A percentile compares a stretch with the other conserved stretches of the same genome.
Conservation (phyloP, 768 basidiomycete species). For the Porphyrellus cyaneotinctus region DNA sequence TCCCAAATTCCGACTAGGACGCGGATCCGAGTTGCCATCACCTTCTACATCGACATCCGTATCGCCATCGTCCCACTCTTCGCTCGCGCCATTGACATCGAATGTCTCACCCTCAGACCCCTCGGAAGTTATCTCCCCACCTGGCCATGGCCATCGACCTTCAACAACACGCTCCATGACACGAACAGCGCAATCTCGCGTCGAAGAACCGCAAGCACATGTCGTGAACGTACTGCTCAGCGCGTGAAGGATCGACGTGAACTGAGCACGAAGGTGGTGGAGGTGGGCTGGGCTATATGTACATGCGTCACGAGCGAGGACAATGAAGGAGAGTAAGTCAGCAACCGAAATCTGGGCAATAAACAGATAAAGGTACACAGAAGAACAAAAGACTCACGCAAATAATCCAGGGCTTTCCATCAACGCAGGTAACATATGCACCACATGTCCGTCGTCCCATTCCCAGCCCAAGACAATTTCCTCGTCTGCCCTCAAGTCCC, state of each 20-base stretch:
- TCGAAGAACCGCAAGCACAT: constrained; percentile 65
- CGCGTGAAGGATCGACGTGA: constrained; percentile 66
- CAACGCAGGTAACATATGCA: constrained; percentile 72
- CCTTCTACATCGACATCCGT: constrained; percentile 26
- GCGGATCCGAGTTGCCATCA: constrained; percentile 9
- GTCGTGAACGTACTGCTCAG: constrained; percentile 69
- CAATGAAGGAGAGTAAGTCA: constrained; percentile 3
- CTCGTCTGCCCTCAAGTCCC: constrained; percentile 71
- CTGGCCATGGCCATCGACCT: constrained; percentile 30
- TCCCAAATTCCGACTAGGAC: constrained; percentile 9
- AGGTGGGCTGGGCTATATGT: constrained; percentile 43
- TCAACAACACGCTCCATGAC: constrained; percentile 67
- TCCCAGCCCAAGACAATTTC: constrained; percentile 93
- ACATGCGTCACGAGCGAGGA: not conserved
- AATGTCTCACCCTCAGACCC: constrained; percentile 21
- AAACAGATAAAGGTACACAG: not conserved
- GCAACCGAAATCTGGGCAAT: not conserved
- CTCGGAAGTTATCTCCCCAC: constrained; percentile 25
- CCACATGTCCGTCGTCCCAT: constrained; percentile 90
- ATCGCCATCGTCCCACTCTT: constrained; percentile 15
- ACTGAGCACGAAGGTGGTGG: constrained; percentile 55
- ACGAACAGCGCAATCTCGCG: constrained; percentile 58
- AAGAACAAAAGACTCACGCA: constrained; percentile 42
- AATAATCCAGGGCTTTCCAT: constrained; percentile 54
- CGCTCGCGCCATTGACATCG: constrained; percentile 11